These are phyloP conservation scores for Leishmania gerbilli DNA, from an alignment of 208 protist species.

Conservation along the genomic window DNA sequence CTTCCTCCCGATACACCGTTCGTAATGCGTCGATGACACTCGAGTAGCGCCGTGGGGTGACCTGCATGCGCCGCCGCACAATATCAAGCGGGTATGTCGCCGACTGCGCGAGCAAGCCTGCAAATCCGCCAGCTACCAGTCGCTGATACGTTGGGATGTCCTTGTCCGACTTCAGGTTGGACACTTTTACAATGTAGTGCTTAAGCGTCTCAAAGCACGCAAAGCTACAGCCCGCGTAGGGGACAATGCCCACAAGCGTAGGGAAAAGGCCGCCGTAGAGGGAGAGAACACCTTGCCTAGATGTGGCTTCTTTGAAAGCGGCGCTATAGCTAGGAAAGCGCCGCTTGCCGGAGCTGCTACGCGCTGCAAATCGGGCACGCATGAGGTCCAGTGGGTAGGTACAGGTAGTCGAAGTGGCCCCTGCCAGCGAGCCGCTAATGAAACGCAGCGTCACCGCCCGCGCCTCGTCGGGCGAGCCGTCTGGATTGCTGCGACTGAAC, in stretches of 20 bases:
- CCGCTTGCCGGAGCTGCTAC: constrained; percentile 58
- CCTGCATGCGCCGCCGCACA: constrained; percentile 93
- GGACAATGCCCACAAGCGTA: constrained; percentile 93
- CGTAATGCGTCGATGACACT: constrained; percentile 65
- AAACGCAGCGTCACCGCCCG: constrained; percentile 66
- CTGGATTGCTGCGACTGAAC: constrained; percentile 17
- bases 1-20: constrained; percentile 79
- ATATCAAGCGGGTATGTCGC: constrained; percentile 95
- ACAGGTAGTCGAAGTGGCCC: constrained; percentile 89
- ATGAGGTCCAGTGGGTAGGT: constrained; percentile 96
- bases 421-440: constrained; percentile 87
- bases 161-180: constrained; percentile 61
- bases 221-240: constrained; percentile 95
- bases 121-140: constrained; percentile 75
- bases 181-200: constrained; percentile 54
- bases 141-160: constrained; percentile 74
- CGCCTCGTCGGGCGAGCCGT: constrained; percentile 47
- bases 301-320: constrained; percentile 64
- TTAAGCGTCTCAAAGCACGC: constrained; percentile 92
- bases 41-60: constrained; percentile 74
- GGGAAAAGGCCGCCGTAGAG: constrained; percentile 89
- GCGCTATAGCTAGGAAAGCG: constrained; percentile 72
- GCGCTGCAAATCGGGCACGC: constrained; percentile 87
- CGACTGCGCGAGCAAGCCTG: constrained; percentile 92
- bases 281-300: constrained; percentile 55